Percentiles rank a stretch among this genome's conserved stretches.
phyloP scores from a whole-genome alignment of 2,329 filamentous ascomycete genomes.

The Pseudogymnoascus sp. region DNA sequence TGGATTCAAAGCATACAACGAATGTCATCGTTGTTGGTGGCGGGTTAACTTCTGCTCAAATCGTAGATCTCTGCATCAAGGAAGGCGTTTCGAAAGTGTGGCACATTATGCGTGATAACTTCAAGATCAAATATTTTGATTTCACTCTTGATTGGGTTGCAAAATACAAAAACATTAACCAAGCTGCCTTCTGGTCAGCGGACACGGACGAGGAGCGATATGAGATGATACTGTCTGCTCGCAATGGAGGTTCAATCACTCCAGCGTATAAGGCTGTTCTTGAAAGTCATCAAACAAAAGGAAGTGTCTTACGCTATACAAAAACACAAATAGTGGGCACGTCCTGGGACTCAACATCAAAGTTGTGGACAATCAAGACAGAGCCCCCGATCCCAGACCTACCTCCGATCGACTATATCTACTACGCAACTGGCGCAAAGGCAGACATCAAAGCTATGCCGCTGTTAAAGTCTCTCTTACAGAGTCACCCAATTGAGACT shows the following conservation, averaged over 20 bases:
- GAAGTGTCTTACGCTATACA: constrained; percentile 48
- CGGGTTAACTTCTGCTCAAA: constrained; percentile 68
- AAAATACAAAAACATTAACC: constrained; percentile 72
- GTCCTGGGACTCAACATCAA: constrained; percentile 39
- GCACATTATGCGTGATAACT: constrained; percentile 57
- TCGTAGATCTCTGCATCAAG: constrained; percentile 59
- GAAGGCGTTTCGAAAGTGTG: constrained; percentile 61
- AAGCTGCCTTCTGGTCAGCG: constrained; percentile 70
- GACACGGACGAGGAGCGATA: constrained; percentile 64
- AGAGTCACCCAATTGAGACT: constrained; percentile 53
- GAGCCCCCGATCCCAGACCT: constrained; percentile 45
- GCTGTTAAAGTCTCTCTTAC: constrained; percentile 52
- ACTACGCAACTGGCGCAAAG: constrained; percentile 59
- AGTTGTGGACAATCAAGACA: constrained; percentile 47
- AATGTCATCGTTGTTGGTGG: constrained; percentile 67
- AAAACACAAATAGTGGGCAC: constrained; percentile 49
- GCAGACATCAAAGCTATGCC: constrained; percentile 55
- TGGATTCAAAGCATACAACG: constrained; percentile 44
- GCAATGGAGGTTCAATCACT: constrained; percentile 69
- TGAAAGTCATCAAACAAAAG: constrained; percentile 48
- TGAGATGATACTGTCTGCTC: constrained; percentile 55
- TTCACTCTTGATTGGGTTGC: constrained; percentile 72
- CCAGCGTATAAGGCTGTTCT: constrained; percentile 58
- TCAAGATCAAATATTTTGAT: constrained; percentile 67
- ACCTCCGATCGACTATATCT: constrained; percentile 35